A percentile compares a stretch with the other conserved stretches of the same genome.
Evolutionary conservation across 805 yeast species (phyloP).

Genomic region (Metschnikowia bowlesiae): DNA sequence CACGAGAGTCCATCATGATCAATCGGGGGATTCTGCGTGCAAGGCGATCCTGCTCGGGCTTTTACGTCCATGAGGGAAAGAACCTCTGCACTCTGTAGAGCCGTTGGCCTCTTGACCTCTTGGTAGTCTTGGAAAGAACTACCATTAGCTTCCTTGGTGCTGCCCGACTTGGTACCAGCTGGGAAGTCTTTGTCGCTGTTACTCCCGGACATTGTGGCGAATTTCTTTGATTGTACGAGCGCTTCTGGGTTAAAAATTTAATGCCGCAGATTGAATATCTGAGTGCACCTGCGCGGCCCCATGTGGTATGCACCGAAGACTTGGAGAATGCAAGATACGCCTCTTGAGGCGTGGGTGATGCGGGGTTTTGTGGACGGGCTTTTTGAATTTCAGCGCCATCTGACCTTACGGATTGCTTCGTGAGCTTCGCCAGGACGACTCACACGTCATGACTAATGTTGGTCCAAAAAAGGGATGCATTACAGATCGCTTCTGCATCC

Average conservation of each 20-base stretch:
- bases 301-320: neutral
- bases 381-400: no score
- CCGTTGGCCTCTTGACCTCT: slow-evolving; percentile 19
- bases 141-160: neutral
- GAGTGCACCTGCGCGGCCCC: slow-evolving; percentile 2
- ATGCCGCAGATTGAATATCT: neutral
- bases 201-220: neutral
- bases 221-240: neutral
- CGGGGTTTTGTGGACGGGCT: neutral
- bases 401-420: no score
- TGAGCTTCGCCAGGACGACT: no score
- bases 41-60: slow-evolving; percentile 78
- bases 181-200: neutral
- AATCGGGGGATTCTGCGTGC: slow-evolving; percentile 77
- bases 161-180: neutral
- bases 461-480: no score
- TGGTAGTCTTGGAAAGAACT: neutral
- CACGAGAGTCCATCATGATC: slow-evolving; percentile 90
- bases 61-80: slow-evolving; percentile 53
- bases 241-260: neutral
- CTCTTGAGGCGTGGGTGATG: neutral
- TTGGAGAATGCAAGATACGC: neutral
- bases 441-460: no score
- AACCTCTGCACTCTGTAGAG: slow-evolving; percentile 14
- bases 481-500: no score